Percentiles rank a stretch among this genome's conserved stretches.
Evolutionary conservation across 2,329 filamentous ascomycete species (phyloP).

Genomic region (Penicillium sp.): DNA sequence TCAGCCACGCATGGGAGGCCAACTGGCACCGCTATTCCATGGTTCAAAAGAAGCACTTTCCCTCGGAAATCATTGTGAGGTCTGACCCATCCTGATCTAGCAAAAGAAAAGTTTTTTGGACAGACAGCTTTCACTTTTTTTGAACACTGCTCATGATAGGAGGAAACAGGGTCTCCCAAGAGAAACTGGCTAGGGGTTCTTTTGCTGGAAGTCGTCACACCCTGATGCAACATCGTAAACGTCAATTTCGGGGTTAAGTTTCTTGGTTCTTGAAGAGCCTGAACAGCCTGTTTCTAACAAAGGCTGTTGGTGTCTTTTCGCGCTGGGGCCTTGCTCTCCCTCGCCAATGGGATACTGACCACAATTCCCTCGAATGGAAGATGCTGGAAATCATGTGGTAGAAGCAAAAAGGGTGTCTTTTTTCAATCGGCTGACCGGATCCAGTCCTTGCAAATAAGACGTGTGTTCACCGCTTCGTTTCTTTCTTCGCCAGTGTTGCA

Average conservation of each 20-base stretch:
- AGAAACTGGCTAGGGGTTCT: constrained; percentile 12
- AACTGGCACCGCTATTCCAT: constrained; percentile 9
- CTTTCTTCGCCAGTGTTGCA: constrained; percentile 24
- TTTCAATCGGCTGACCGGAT: constrained; percentile 27
- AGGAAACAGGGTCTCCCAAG: constrained; percentile 3
- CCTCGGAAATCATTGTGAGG: background rate
- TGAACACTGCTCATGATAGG: constrained; percentile 11
- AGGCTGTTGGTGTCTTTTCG: constrained; percentile 7
- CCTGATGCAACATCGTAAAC: constrained; percentile 26
- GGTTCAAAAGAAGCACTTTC: constrained; percentile 12
- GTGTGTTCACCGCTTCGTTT: constrained; percentile 17
- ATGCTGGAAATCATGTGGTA: constrained; percentile 30
- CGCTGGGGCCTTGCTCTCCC: constrained; percentile 9
- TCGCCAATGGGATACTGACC: constrained; percentile 17
- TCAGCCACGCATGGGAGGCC: constrained; percentile 32
- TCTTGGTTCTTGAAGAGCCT: constrained; percentile 9
- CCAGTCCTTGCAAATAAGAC: constrained; percentile 9
- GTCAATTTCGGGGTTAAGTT: constrained; percentile 15
- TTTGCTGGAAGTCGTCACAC: constrained; percentile 19
- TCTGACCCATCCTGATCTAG: background rate
- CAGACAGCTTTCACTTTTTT: constrained; percentile 13
- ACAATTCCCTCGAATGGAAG: constrained; percentile 1
- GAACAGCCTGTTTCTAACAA: constrained; percentile 11
- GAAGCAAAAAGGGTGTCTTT: constrained; percentile 5
- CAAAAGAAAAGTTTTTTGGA: background rate